Conservation (phyloP, 208 protist genomes). For the Naegleria gruberi region DNA sequence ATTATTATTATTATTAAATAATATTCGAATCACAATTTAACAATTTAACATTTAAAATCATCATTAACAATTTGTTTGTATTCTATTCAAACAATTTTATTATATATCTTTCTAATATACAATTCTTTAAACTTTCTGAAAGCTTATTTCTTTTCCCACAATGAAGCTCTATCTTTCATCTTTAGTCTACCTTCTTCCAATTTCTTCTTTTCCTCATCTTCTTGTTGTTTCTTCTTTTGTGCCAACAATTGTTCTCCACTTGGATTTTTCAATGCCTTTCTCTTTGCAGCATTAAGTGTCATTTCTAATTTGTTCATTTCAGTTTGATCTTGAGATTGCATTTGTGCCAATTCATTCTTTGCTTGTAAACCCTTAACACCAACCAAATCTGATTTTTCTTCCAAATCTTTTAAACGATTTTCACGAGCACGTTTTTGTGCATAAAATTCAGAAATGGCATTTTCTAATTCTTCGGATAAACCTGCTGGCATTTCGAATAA, state of each 20-base stretch:
- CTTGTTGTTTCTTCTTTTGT: slow-evolving; percentile 12
- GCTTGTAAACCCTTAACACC: slow-evolving; percentile 2
- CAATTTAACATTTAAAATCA: too few relatives aligned
- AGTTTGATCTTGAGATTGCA: slow-evolving; percentile 13
- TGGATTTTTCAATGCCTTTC: background rate
- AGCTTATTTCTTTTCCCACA: slow-evolving; percentile 6
- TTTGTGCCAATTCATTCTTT: slow-evolving; percentile 24
- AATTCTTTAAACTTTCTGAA: too few relatives aligned
- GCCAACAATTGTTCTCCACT: background rate
- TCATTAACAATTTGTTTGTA: too few relatives aligned
- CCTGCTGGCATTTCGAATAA: slow-evolving; percentile 39
- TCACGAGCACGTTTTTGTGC: slow-evolving; percentile 1
- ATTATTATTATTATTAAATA: too few relatives aligned
- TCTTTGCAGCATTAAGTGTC: background rate
- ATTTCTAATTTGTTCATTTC: background rate
- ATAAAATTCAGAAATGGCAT: slow-evolving; percentile 39
- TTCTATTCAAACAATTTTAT: too few relatives aligned
- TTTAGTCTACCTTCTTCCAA: background rate
- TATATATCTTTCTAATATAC: too few relatives aligned
- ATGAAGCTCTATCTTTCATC: background rate
- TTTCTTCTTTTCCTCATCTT: slow-evolving; percentile 16
- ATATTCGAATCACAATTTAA: too few relatives aligned
- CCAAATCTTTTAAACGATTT: background rate
- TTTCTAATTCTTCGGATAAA: background rate
- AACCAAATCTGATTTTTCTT: background rate